Evolutionary conservation across 352 stramenopile species (phyloP), one percentile per base, ranked within the genome.

Genomic region (Phytophthora pisi): DNA sequence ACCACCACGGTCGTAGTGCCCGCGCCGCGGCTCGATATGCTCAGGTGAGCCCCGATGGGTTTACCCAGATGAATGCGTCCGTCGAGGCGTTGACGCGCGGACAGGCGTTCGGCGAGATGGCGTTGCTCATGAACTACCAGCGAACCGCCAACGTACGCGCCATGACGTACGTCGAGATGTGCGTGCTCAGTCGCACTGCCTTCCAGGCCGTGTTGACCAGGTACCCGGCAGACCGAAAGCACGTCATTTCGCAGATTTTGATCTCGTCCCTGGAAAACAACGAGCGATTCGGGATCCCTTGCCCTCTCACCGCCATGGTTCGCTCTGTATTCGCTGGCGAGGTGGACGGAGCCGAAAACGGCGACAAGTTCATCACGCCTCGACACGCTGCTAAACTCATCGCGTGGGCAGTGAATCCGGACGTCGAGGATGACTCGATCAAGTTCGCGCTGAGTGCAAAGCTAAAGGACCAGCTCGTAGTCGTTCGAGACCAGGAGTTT

Each of bases 21-120:
- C 42, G 46, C 20, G 15, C 31, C 31, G 8, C 59, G 11, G n/a
- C 26, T 57, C 54, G 51, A 68, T 50, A 68, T 20, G 47, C 59
- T 0, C 47, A 63, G 3, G 66, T 73, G 23, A 60, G 23, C 43
- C 65, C 66, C 5, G 65, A 62, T 30, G 51, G 40, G 4, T 24
- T 57, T 11, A 24, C 64, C 4, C 30, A 36, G 8, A 1, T 26
- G 24, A 69, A 61, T 50, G 57, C 43, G 3, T 47, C 43, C 1
- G 42, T 61, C 4, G 71, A 71, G 26, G 66, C 56, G 4, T 26
- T 77, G 10, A 68, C 61, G 5, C 62, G 62, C 3, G 78, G 78
- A 2, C 65, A 84, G 18, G 77, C 74, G 13, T 84, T 88, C 42
- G 81, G 78, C 13, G 78, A 86, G 49, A 81, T 87, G 49, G 72